Percentiles rank a stretch among this genome's conserved stretches.
phyloP scores from a whole-genome alignment of 352 stramenopile species.

The Pythium sukuiense region DNA sequence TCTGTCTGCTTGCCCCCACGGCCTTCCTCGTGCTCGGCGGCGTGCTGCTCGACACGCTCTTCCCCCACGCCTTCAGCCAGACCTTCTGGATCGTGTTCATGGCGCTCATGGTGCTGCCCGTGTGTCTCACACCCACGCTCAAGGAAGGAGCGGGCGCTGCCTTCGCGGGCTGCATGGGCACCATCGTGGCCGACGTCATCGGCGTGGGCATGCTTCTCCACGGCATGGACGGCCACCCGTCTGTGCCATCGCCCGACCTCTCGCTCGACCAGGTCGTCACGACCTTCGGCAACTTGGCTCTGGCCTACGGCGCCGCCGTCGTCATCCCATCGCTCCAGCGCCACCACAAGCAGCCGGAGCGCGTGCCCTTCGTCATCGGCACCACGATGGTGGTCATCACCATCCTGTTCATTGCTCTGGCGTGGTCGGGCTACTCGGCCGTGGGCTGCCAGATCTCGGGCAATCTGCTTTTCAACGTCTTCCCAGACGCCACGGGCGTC shows the following conservation, averaged over 20 bases:
- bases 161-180: constrained; percentile 30
- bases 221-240: constrained; percentile 29
- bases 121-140: constrained; percentile 32
- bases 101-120: constrained; percentile 20
- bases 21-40: constrained; percentile 33
- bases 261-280: constrained; percentile 27
- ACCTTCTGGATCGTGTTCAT: constrained; percentile 36
- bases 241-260: constrained; percentile 21
- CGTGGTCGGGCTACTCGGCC: constrained; percentile 7
- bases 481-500: constrained; percentile 34
- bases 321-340: constrained; percentile 29
- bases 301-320: constrained; percentile 32
- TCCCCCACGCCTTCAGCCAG: constrained; percentile 22
- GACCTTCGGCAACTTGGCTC: constrained; percentile 34
- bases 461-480: constrained; percentile 29
- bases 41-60: constrained; percentile 28
- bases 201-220: constrained; percentile 23
- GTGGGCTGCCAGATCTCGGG: background rate
- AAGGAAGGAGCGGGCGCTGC: constrained; percentile 30
- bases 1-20: constrained; percentile 18
- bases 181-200: constrained; percentile 32
- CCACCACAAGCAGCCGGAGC: constrained; percentile 22
- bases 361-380: constrained; percentile 30
- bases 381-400: constrained; percentile 31
- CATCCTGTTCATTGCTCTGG: constrained; percentile 28